phyloP scores from a whole-genome alignment of 495 filamentous ascomycete species.

The Penicillium cosmopolitanum region DNA sequence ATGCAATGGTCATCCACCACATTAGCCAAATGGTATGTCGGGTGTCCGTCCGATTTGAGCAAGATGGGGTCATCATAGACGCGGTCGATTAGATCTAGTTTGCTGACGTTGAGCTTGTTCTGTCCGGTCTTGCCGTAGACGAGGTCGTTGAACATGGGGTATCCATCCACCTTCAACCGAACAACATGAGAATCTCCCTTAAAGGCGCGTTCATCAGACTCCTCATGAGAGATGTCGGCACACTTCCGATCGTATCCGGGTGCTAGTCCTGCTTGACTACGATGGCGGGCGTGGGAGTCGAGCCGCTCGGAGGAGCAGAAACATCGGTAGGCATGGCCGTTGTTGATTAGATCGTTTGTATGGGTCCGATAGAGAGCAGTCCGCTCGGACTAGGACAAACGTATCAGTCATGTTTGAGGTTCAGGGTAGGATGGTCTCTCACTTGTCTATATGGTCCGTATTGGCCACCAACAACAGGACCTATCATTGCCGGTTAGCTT shows the following conservation, averaged over 20 bases:
- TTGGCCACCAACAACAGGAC: conserved; percentile 76
- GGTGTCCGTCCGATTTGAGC: conserved; percentile 85
- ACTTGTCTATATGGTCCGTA: conserved; percentile 89
- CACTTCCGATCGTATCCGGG: conserved; percentile 82
- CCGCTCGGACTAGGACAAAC: conserved; percentile 69
- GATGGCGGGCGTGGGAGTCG: conserved; percentile 60
- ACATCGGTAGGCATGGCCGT: conserved; percentile 84
- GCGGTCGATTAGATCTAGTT: conserved; percentile 46
- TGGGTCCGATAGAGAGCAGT: conserved; percentile 72
- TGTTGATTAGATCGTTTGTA: conserved; percentile 67
- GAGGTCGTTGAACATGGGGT: conserved; percentile 70
- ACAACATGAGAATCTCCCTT: conserved; percentile 76
- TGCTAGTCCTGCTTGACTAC: conserved; percentile 60
- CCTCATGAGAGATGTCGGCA: conserved; percentile 60
- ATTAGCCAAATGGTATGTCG: conserved; percentile 96
- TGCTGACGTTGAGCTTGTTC: conserved; percentile 47
- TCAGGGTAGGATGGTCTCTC: conserved; percentile 17
- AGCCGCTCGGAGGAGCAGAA: conserved; percentile 83
- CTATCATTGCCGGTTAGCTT: conserved; percentile 40
- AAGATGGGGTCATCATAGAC: conserved; percentile 80
- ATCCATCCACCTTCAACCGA: conserved; percentile 66
- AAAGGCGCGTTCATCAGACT: conserved; percentile 68
- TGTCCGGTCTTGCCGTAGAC: conserved; percentile 69
- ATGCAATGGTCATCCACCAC: conserved; percentile 95
- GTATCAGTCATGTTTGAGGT: conserved; percentile 11